Base-by-base conservation (phyloP, 768 basidiomycete genomes). In the Rhodotorula graminis region DNA sequence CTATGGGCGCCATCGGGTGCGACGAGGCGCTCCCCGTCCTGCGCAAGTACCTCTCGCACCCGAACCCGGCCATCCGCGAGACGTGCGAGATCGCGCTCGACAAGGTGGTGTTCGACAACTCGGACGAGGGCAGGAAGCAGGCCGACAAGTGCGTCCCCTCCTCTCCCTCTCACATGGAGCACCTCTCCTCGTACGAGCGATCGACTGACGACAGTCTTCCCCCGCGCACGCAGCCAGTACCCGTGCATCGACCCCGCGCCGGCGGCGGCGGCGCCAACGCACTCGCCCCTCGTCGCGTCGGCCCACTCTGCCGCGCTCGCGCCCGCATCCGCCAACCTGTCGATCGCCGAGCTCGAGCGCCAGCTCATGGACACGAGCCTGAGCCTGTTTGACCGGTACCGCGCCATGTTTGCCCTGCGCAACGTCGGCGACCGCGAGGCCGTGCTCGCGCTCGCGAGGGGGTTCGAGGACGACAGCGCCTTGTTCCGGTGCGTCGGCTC, bases 61-160 rank as follows among this genome's bases (percentile, higher is more conserved):
- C 87, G 60, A 86, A 87, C 52, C 90, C 95, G 0, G 67, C 73
- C 37, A 75, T 80, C 53, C 86, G 93, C 49, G 96, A 99, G 83
- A 99, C 96, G 0, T 97, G 94, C 81, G 93, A 98, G 82, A 93
- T 99, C 72, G 96, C 96, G 2, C 86, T 98, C 55, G 91, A 88
- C 12, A 96, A 93, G 84, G 94, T 99, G 70, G 86, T 91, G 78
- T 98, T 90, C 89, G 93, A 97, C 77, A 79, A 82, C 50, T 81
- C 80, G 29, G 79, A 78, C 42, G 80, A 80, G 42, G 82, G 81
- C 7, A 79, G 80, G 77, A 72, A 37, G 23, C 56, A 64, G 16
- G 67, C 57, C 29, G 49, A 64, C 9, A 75, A 75, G 74, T 75
- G n/a, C 29, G 70, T 53, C n/a, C 19, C 16, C 4, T 5, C 27